A percentile compares a stretch with the other conserved stretches of the same genome.
Conservation (phyloP, 352 stramenopile genomes). For the Globisporangium parvum region DNA sequence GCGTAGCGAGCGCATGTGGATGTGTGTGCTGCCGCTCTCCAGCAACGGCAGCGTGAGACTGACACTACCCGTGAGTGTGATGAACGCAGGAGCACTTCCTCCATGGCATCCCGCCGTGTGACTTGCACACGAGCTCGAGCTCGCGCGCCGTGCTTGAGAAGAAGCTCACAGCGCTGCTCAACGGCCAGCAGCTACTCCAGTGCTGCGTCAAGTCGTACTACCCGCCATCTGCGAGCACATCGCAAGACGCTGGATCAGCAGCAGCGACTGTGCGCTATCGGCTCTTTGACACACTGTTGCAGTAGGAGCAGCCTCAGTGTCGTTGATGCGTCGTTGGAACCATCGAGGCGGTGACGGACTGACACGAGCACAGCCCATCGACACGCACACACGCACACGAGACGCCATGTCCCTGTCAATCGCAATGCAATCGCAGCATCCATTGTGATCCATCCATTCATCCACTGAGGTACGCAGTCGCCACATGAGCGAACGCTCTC, state of each 20-base stretch:
- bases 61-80: background rate
- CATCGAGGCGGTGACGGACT: background rate
- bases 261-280: constrained; percentile 46
- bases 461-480: background rate
- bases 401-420: background rate
- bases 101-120: constrained; percentile 60
- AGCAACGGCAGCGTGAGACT: background rate
- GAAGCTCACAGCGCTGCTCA: constrained; percentile 30
- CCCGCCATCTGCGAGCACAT: constrained; percentile 13
- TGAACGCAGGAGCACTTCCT: constrained; percentile 52
- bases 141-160: constrained; percentile 50
- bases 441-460: background rate
- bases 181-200: constrained; percentile 20
- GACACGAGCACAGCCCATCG: background rate
- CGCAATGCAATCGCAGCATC: background rate
- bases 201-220: constrained; percentile 75
- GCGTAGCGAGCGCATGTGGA: constrained; percentile 14
- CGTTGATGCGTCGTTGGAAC: background rate
- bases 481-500: background rate
- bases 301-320: constrained; percentile 1
- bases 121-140: constrained; percentile 43
- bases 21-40: background rate
- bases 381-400: background rate
- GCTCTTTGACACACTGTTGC: constrained; percentile 61
- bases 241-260: background rate